Evolutionary conservation across 1,284 basidiomycete genomes (phyloP).

Genomic region (Gomphus bonarii): DNA sequence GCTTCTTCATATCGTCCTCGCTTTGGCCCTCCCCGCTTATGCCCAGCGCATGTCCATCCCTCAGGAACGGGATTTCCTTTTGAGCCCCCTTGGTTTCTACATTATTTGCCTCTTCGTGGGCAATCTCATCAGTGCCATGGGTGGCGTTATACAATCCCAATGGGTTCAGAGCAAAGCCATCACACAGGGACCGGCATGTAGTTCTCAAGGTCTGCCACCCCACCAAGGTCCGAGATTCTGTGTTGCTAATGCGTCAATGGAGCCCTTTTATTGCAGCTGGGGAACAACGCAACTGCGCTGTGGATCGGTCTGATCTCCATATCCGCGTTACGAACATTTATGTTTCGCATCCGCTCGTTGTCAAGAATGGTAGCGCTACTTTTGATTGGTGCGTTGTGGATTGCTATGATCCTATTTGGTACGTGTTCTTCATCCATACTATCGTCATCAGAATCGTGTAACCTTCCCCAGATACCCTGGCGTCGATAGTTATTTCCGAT

Average conservation of each 20-base stretch:
- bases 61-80: slow-evolving; percentile 51
- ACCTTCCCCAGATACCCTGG: not conserved
- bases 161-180: slow-evolving; percentile 38
- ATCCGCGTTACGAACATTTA: not conserved
- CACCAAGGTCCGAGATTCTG: not conserved
- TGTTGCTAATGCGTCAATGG: not conserved
- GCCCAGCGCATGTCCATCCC: slow-evolving; percentile 13
- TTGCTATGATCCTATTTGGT: slow-evolving; percentile 37
- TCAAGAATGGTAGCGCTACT: slow-evolving; percentile 11
- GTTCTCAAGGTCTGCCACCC: slow-evolving; percentile 40
- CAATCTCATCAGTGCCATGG: slow-evolving; percentile 40
- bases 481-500: not conserved
- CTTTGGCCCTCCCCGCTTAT: slow-evolving; percentile 22
- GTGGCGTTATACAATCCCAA: slow-evolving; percentile 37
- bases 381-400: slow-evolving; percentile 45
- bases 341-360: not conserved
- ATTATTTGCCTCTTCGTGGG: slow-evolving; percentile 48
- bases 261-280: slow-evolving; percentile 1
- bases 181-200: slow-evolving; percentile 33
- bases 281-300: slow-evolving; percentile 5
- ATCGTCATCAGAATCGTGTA: not conserved
- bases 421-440: slow-evolving; percentile 12
- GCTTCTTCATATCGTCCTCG: slow-evolving; percentile 31
- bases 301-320: slow-evolving; percentile 2
- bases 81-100: slow-evolving; percentile 60